These are phyloP conservation scores for Saposhnikovia divaricata DNA, from an alignment of 129 eudicot species.

Conservation along the genomic window DNA sequence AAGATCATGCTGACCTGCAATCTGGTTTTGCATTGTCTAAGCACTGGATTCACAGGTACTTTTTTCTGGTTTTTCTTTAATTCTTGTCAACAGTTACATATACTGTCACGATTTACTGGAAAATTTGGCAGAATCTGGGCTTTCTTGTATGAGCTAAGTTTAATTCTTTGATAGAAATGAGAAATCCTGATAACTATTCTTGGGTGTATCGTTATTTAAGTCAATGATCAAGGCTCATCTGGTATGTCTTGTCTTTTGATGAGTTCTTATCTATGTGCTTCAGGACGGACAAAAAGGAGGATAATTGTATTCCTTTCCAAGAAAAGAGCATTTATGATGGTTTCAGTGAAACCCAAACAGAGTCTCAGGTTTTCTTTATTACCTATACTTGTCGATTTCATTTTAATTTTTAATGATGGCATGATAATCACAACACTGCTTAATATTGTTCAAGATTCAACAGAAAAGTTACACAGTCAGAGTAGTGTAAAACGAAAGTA, in stretches of 20 bases:
- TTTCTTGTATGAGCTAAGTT: background rate
- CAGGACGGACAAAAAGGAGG: constrained; percentile 57
- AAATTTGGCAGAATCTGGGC: background rate
- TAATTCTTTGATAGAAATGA: background rate
- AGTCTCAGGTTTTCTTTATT: constrained; percentile 61
- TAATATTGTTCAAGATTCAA: background rate
- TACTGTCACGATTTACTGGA: background rate
- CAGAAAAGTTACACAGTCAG: background rate
- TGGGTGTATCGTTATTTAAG: background rate
- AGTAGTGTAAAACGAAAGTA: background rate
- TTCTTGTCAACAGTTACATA: background rate
- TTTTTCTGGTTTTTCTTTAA: background rate
- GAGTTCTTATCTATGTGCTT: constrained; percentile 11
- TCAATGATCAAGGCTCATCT: background rate
- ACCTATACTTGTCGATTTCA: background rate
- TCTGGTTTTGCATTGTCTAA: constrained; percentile 48
- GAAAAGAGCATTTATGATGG: constrained; percentile 46
- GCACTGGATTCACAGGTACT: constrained; percentile 66
- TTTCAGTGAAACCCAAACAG: constrained; percentile 94
- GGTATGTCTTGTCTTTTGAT: background rate
- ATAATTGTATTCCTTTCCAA: constrained; percentile 22
- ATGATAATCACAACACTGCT: background rate
- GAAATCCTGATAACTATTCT: background rate
- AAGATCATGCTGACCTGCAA: constrained; percentile 41
- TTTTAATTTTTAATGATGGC: background rate